These are phyloP conservation scores for Cokeromyces recurvatus DNA, from an alignment of 371 early-diverging fungal species.

Conservation along the genomic window DNA sequence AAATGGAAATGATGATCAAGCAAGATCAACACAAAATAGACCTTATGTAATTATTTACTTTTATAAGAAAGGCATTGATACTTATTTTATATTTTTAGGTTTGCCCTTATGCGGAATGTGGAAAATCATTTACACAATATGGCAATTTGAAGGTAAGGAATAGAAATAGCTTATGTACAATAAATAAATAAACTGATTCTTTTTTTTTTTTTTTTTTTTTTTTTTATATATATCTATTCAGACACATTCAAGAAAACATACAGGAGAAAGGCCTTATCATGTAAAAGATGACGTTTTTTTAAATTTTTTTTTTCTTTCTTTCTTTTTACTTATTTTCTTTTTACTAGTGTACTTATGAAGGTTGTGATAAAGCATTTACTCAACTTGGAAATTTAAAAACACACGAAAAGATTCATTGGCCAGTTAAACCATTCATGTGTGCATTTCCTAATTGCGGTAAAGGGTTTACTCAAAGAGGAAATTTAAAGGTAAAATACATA, in stretches of 20 bases:
- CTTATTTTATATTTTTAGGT: conserved; percentile 5
- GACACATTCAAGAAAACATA: conserved; percentile 69
- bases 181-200: no score
- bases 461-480: conserved; percentile 64
- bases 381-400: conserved; percentile 82
- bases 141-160: conserved; percentile 63
- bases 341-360: conserved; percentile 40
- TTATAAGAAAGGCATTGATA: no score
- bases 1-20: not conserved
- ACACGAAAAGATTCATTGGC: conserved; percentile 69
- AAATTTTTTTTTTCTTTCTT: not conserved
- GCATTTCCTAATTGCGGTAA: conserved; percentile 52
- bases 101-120: conserved; percentile 36
- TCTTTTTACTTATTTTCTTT: no score
- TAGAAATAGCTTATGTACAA: no score
- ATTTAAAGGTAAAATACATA: conserved; percentile 40
- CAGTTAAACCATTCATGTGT: conserved; percentile 68
- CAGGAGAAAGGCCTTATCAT: conserved; percentile 66
- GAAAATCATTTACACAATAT: conserved; percentile 50
- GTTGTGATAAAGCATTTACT: conserved; percentile 69
- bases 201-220: no score
- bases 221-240: no score
- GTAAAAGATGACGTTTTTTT: conserved; percentile 14
- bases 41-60: conserved; percentile 14
- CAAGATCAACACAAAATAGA: conserved; percentile 9